Percentiles rank a stretch among this genome's conserved stretches.
Conservation (phyloP, 805 yeast species). For the Blastobotrys robertii region DNA sequence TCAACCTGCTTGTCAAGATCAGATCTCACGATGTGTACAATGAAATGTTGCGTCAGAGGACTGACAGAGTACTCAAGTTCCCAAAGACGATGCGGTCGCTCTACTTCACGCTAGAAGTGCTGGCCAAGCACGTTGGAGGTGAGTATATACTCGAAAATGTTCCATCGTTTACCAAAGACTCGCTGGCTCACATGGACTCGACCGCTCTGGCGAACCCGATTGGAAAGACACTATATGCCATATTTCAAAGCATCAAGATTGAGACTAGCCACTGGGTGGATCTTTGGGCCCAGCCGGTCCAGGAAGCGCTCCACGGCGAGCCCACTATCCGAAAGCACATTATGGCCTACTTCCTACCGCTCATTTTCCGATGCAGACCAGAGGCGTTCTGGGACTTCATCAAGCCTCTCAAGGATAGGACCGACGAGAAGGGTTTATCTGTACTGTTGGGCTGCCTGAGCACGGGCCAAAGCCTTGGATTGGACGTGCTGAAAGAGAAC, state of each 20-base stretch:
- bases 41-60: constrained; percentile 33
- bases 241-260: constrained; percentile 6
- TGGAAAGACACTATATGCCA: constrained; percentile 20
- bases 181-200: constrained; percentile 43
- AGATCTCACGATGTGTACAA: constrained; percentile 11
- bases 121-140: constrained; percentile 41
- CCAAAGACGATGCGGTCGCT: constrained; percentile 48
- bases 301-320: constrained; percentile 25
- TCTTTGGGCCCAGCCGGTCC: constrained; percentile 40
- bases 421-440: constrained; percentile 23
- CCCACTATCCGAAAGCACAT: constrained; percentile 36
- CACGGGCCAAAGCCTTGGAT: constrained; percentile 53
- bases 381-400: constrained; percentile 34
- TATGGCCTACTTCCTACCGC: constrained; percentile 52
- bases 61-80: constrained; percentile 32
- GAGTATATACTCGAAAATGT: constrained; percentile 32
- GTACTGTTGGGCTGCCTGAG: constrained; percentile 46
- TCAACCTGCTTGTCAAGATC: constrained; percentile 30
- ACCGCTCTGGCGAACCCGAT: constrained; percentile 54
- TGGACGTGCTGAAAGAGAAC: constrained; percentile 40
- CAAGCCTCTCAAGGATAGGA: constrained; percentile 13
- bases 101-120: constrained; percentile 49
- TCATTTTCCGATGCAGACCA: constrained; percentile 45
- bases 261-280: constrained; percentile 34
- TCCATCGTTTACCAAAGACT: constrained; percentile 38